Base-by-base conservation (phyloP, 192 early-diverging fungal species). In the Backusella parvicylindrica region DNA sequence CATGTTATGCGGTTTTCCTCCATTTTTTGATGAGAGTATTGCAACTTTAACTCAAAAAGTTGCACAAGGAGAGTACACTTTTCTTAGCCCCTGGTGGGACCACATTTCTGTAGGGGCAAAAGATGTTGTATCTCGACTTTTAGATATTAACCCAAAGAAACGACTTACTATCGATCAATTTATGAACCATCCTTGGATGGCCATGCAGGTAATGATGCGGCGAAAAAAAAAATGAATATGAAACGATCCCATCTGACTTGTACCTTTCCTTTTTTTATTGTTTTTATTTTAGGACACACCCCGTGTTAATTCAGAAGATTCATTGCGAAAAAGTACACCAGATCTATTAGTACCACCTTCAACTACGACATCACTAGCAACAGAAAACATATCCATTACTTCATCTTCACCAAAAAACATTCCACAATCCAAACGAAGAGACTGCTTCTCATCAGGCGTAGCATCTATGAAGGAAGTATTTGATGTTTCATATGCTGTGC, bases 21-120 rank as follows among this genome's bases (percentile, higher is more conserved):
- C 92, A 23, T 94, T 93, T 71, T 92, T 93, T 76, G 94, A 94
- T 80, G 94, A 94, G 71, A 91, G 91, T 69, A 89, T 90, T 71
- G 84, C 87, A 64, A 84, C 84, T 82, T 81, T 96, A 72, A 93
- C 93, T 8, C 89, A 92, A 81, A 96, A 96, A 81, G 94, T 98
- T 0, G 91, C 91, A 0, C 85, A 88, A 75, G 95, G 96, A 26
- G 87, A 93, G 75, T 98, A 91, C 80, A 86, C 89, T 53, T 98
- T 96, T 71, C 84, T 95, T 43, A 90, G 89, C 64, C 94, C 93
- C 47, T 95, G 95, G 94, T 98, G 97, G 97, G 93, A 95, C 78
- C 83, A 89, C 23, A 93, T 98, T 50, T 91, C 91, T 32, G 77
- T 75, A 65, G 84, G 85, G 73, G 90, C 91, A 75, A 93, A 92